A percentile compares a stretch with the other conserved stretches of the same genome.
Evolutionary conservation across 306 rosid genomes (phyloP).

Genomic region (Vigna mungo): DNA sequence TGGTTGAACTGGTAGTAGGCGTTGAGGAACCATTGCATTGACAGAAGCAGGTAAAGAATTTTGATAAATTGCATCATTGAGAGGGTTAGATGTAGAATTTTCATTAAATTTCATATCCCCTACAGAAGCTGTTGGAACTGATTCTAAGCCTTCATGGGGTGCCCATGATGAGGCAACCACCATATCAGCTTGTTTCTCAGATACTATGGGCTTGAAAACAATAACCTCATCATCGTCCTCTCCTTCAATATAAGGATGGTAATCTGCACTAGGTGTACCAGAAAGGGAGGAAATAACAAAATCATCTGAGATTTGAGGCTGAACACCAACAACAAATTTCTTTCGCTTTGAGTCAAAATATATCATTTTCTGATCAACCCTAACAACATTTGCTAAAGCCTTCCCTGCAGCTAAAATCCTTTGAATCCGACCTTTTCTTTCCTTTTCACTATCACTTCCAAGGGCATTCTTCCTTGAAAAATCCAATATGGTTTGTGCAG

Average conservation of each 20-base stretch:
- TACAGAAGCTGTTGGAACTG: slow-evolving; percentile 51
- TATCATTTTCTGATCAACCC: slow-evolving; percentile 67
- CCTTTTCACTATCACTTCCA: slow-evolving; percentile 82
- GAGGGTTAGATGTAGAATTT: too few relatives aligned
- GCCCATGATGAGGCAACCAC: slow-evolving; percentile 47
- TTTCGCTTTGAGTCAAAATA: slow-evolving; percentile 67
- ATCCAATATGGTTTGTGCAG: slow-evolving; percentile 89
- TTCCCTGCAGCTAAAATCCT: slow-evolving; percentile 93
- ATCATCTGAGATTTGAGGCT: slow-evolving; percentile 60
- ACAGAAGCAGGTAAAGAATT: slow-evolving; percentile 57
- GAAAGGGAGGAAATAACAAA: slow-evolving; percentile 47
- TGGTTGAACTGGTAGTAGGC: slow-evolving; percentile 60
- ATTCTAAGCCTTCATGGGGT: slow-evolving; percentile 52
- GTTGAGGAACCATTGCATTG: slow-evolving; percentile 55
- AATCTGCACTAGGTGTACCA: slow-evolving; percentile 50
- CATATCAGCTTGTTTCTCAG: slow-evolving; percentile 71
- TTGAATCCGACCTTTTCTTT: slow-evolving; percentile 67
- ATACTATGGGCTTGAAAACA: slow-evolving; percentile 82
- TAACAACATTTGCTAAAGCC: slow-evolving; percentile 73
- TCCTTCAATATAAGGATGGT: slow-evolving; percentile 59
- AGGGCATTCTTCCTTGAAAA: slow-evolving; percentile 82
- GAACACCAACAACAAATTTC: slow-evolving; percentile 71
- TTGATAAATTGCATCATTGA: slow-evolving; percentile 45
- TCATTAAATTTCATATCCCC: slow-evolving; percentile 50
- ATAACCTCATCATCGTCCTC: slow-evolving; percentile 97